Evolutionary conservation across 495 filamentous ascomycete genomes (phyloP), one percentile per base, ranked within the genome.

Genomic region (Entonaema liquescens): DNA sequence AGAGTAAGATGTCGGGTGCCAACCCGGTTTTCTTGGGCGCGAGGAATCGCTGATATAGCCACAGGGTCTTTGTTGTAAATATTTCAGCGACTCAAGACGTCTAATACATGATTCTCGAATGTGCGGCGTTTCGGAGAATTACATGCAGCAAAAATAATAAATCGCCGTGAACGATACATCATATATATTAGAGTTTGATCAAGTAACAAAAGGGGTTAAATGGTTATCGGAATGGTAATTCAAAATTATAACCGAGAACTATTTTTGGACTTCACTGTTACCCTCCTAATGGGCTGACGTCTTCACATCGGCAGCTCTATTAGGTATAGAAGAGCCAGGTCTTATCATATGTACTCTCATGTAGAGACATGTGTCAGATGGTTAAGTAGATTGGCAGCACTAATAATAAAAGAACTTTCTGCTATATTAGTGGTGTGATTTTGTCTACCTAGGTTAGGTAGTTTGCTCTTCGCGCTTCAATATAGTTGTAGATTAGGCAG

Each of bases 151-250:
- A 49, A 25, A 56, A 31, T 31, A 13, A 33, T 53, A 52, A 55
- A 19, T 56, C 28, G 50, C 23, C 17, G 17, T 47, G 19, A 9
- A 47, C 9, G 19, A 47, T 47, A 47, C 19, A 47, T 47, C 9
- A 9, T 9, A n/a, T 47, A 47, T 47, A 23, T 47, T 47, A 47
- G 8, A 47, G 21, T 47, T 21, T 23, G 42, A 5, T 47, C 19
- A 21, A 47, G 19, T 47, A 11, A 47, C 23, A 47, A 47, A 47
- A 23, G 17, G 42, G 17, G 68, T 40, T 40, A 62, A 57, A 29
- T 36, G 15, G 13, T 25, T 65, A 23, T 57, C 36, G 17, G 7
- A 49, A 40, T 56, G 23, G 19, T 44, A 59, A 59, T 29, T 44
- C 36, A 25, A 40, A 23, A 50, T 49, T 42, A 3, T 61, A 21